A percentile compares a stretch with the other conserved stretches of the same genome.
Evolutionary conservation across 2,329 filamentous ascomycete genomes (phyloP).

Genomic region (Exophiala alcalophila): DNA sequence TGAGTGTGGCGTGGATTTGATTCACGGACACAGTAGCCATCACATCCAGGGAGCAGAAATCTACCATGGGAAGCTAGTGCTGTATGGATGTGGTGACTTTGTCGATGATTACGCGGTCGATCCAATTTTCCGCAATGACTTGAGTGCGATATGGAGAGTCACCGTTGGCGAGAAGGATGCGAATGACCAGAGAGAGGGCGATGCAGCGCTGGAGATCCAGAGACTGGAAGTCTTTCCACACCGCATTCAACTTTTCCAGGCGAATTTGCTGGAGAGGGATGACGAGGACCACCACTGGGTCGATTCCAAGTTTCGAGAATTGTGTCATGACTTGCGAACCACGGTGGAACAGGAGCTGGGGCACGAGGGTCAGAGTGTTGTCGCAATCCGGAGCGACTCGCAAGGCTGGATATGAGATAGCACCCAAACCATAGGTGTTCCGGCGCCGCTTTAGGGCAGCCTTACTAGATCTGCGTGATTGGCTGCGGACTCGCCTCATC

Average conservation of each 20-base stretch:
- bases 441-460: no score
- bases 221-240: slow-evolving; percentile 40
- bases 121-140: slow-evolving; percentile 38
- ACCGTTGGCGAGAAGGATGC: slow-evolving; percentile 30
- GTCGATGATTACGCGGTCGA: slow-evolving; percentile 44
- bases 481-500: neutral
- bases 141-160: slow-evolving; percentile 42
- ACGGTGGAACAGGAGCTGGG: slow-evolving; percentile 28
- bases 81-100: slow-evolving; percentile 45
- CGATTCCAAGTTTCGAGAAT: slow-evolving; percentile 29
- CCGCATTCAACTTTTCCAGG: slow-evolving; percentile 36
- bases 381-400: no score
- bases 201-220: slow-evolving; percentile 26
- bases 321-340: slow-evolving; percentile 36
- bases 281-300: slow-evolving; percentile 39
- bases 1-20: slow-evolving; percentile 42
- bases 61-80: slow-evolving; percentile 38
- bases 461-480: neutral
- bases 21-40: slow-evolving; percentile 43
- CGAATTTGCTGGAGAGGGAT: slow-evolving; percentile 31
- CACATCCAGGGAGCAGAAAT: slow-evolving; percentile 43
- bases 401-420: no score
- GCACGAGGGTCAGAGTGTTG: slow-evolving; percentile 35
- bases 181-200: slow-evolving; percentile 3
- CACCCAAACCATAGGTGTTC: no score